These are phyloP conservation scores for Monosporascus sp. DNA, from an alignment of 2,329 filamentous ascomycete genomes.

Conservation along the genomic window DNA sequence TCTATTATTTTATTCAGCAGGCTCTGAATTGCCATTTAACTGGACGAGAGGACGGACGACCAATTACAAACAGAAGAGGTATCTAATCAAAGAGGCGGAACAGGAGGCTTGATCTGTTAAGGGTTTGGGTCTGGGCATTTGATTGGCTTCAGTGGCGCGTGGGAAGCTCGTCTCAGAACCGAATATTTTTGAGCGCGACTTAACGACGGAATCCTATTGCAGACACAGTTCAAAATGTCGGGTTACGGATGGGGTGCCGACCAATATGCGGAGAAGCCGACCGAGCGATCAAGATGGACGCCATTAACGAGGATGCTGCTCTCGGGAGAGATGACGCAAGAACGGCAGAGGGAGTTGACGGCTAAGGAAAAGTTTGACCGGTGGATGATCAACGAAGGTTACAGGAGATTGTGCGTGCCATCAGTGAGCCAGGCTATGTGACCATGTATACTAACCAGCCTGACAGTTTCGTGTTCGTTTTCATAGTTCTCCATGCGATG, in stretches of 20 bases:
- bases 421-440: slow-evolving; percentile 5
- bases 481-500: slow-evolving; percentile 66
- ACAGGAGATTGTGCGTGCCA: slow-evolving; percentile 64
- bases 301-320: slow-evolving; percentile 77
- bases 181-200: slow-evolving; percentile 6
- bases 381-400: slow-evolving; percentile 89
- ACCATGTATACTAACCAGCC: slow-evolving; percentile 14
- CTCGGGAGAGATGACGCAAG: slow-evolving; percentile 75
- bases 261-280: slow-evolving; percentile 38
- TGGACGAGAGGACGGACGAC: slow-evolving; percentile 12
- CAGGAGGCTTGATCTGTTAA: not conserved
- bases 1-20: slow-evolving; percentile 42
- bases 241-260: slow-evolving; percentile 22
- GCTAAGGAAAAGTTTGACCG: slow-evolving; percentile 69
- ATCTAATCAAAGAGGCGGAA: not conserved
- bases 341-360: slow-evolving; percentile 62
- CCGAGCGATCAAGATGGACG: slow-evolving; percentile 76
- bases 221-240: slow-evolving; percentile 25
- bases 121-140: slow-evolving; percentile 5
- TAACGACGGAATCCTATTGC: slow-evolving; percentile 11
- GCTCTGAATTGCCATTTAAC: slow-evolving; percentile 39
- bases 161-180: slow-evolving; percentile 7
- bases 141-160: slow-evolving; percentile 8
- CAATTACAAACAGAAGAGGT: not conserved
- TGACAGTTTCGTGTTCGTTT: slow-evolving; percentile 67